These are phyloP conservation scores for Pyronema domesticum DNA, from an alignment of 495 filamentous ascomycete genomes.

Conservation along the genomic window DNA sequence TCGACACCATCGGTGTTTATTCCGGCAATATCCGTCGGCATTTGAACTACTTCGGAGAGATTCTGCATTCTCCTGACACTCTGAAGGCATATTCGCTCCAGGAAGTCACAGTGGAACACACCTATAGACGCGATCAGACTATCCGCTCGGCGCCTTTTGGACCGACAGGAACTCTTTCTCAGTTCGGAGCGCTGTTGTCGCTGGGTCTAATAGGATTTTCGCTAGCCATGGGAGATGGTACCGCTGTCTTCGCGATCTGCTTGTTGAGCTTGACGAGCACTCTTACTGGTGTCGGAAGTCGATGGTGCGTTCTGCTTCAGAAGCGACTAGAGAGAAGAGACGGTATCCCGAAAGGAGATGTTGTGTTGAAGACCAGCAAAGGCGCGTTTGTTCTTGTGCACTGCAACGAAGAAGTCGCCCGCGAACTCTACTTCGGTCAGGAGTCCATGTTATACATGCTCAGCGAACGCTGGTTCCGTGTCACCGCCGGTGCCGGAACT, in stretches of 20 bases:
- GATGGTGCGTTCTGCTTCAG: constrained; percentile 36
- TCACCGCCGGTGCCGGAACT: constrained; percentile 38
- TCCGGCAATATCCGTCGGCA: constrained; percentile 27
- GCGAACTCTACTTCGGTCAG: constrained; percentile 45
- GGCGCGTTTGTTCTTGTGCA: constrained; percentile 43
- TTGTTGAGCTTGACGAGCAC: constrained; percentile 31
- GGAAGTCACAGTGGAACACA: constrained; percentile 13
- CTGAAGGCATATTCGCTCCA: not conserved
- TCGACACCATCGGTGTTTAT: constrained; percentile 40
- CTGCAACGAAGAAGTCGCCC: constrained; percentile 45
- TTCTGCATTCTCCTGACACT: not conserved
- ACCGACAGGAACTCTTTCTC: constrained; percentile 35
- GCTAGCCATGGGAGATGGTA: constrained; percentile 36
- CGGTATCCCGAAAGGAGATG: constrained; percentile 34
- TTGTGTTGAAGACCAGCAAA: constrained; percentile 36
- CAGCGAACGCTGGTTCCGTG: constrained; percentile 27
- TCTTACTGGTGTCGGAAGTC: constrained; percentile 35
- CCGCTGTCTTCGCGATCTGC: constrained; percentile 32
- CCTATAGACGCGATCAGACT: constrained; percentile 6
- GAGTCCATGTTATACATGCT: constrained; percentile 38
- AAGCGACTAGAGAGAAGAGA: constrained; percentile 32
- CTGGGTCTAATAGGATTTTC: constrained; percentile 28
- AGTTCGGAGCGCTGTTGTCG: constrained; percentile 34
- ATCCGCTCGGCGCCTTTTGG: constrained; percentile 5
- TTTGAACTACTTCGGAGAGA: not conserved